These are phyloP conservation scores for Leccinellum luteum DNA, from an alignment of 768 basidiomycete species.

Conservation along the genomic window DNA sequence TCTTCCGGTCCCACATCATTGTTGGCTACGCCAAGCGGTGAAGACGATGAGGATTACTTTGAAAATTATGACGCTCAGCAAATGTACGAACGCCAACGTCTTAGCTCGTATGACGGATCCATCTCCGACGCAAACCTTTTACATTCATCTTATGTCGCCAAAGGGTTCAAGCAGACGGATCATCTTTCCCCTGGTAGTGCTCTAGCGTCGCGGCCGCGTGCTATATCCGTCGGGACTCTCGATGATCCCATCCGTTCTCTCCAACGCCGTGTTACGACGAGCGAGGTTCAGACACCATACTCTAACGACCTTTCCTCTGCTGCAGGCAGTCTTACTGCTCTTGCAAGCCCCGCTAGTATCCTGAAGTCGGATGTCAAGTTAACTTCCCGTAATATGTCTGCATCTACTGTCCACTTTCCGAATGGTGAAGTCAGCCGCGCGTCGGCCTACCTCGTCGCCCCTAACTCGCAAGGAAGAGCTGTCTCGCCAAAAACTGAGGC, in stretches of 20 bases:
- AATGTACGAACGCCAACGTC: constrained; percentile 50
- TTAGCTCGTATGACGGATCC: constrained; percentile 61
- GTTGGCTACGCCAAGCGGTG: constrained; percentile 57
- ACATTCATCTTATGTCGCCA: constrained; percentile 60
- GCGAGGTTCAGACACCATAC: constrained; percentile 55
- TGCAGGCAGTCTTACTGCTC: constrained; percentile 27
- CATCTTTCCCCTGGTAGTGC: constrained; percentile 51
- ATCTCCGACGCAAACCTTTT: constrained; percentile 50
- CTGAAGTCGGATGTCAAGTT: constrained; percentile 60
- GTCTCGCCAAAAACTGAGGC: constrained; percentile 80
- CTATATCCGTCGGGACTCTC: constrained; percentile 85
- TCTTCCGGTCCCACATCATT: constrained; percentile 59
- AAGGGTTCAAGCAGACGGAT: constrained; percentile 72
- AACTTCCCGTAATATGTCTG: constrained; percentile 40
- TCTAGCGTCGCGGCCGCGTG: constrained; percentile 61
- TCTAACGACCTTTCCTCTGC: constrained; percentile 50
- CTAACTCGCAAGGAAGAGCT: constrained; percentile 68
- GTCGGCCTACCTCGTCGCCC: constrained; percentile 66
- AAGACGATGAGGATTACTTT: constrained; percentile 77
- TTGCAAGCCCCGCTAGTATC: constrained; percentile 40
- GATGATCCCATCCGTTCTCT: constrained; percentile 74
- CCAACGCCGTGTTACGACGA: constrained; percentile 60
- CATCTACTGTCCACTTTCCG: constrained; percentile 67
- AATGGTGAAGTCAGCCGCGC: constrained; percentile 59
- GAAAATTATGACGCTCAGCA: constrained; percentile 49